Evolutionary conservation across 176 grass and related monocot genomes (phyloP), one percentile per base, ranked within the genome.

Genomic region (Pontederia paniculata): DNA sequence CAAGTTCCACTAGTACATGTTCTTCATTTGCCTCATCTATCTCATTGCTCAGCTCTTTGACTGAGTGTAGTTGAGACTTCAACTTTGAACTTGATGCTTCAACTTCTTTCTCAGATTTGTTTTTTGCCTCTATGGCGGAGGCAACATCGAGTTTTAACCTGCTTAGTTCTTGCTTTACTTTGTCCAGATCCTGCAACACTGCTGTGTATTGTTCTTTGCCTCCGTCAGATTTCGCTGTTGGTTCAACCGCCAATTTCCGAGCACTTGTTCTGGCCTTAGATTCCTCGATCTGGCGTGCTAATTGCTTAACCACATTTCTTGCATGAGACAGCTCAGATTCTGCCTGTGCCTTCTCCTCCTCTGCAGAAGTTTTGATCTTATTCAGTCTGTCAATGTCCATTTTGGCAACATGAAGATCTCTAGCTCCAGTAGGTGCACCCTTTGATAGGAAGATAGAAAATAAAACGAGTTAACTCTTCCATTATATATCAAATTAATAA

Each of bases 1-100:
- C 87, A 16, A 98, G 83, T 83, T 98, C 94, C 9, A 98, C 94
- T 53, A 98, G 78, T 23, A 85, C 80, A 78, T 98, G 87, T 65
- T 98, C 87, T 72, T 98, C 87, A 56, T 98, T 87, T 2, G 87
- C 93, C 60, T 82, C 77, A 15, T 82, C 77, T 68, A 98, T 77
- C 50, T 60, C 74, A 44, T 65, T 82, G 57, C 74, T 84, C 55
- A 91, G 58, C 58, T 84, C 93, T 66, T 84, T 80, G 11, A 71
- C 66, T n/a, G 75, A 54, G 31, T 47, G 77, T 18, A 74, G 68
- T 69, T 70, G 73, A 21, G 75, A 66, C 71, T 60, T 58, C 10
- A 77, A 69, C 60, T 50, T 90, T 14, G 72, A 82, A 21, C 64
- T 63, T 13, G 87, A 84, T 17, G 72, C 49, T 63, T 88, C 87